Evolutionary conservation across 2,329 filamentous ascomycete genomes (phyloP), one percentile per base, ranked within the genome.

Genomic region (Ploettnerulaceae sp.): DNA sequence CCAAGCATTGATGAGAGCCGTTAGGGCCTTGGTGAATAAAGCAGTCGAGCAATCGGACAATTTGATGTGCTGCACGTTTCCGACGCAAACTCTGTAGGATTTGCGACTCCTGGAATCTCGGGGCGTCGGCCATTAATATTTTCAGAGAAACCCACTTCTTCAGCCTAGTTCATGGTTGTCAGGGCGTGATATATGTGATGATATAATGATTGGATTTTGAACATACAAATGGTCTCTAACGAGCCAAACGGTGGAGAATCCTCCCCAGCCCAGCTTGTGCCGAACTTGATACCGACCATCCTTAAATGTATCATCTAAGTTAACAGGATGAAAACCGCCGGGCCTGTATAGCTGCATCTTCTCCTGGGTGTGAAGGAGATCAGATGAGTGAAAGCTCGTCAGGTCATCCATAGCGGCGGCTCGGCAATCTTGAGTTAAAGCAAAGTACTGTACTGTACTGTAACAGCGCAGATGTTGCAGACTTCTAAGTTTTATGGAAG

Each of bases 201-300:
- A n/a, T n/a, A n/a, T n/a, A n/a, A n/a, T n/a, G n/a, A n/a, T n/a
- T n/a, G n/a, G n/a, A n/a, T n/a, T n/a, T n/a, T n/a, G n/a, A n/a
- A n/a, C n/a, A n/a, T n/a, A n/a, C n/a, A n/a, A n/a, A n/a, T n/a
- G n/a, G 29, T 69, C 64, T 3, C 57, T 55, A 7, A 66, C 69
- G 21, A 73, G 66, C 71, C 69, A 75, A 29, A 73, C 67, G 2
- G 69, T 75, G 2, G 70, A 67, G 52, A 61, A 71, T 1, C 65
- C 65, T 22, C 72, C 70, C 38, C 65, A 67, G 7, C 71, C 71
- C 25, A 74, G 54, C 56, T 74, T 74, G 46, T 70, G 66, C 22
- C 70, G 53, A 24, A 73, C 57, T 24, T 61, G 60, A 47, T 74
- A 76, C 25, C 67, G 65, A 15, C 61, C 66, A 46, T 67, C 38